Conservation (phyloP, 129 eudicot genomes). For the Cynara cardunculus region DNA sequence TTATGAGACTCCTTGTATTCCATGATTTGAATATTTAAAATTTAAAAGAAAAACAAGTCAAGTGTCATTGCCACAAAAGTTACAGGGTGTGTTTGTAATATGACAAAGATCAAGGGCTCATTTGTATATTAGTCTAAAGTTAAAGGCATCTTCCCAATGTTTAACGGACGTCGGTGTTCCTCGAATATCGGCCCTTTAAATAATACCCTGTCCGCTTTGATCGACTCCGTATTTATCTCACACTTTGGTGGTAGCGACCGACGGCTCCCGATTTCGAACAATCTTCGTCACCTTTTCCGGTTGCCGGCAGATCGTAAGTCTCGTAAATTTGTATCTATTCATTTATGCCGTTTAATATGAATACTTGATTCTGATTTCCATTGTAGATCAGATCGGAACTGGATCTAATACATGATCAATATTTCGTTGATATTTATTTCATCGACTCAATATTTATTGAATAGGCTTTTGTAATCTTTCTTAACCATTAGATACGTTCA, state of each 20-base stretch:
- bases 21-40: not conserved
- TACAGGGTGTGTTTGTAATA: not conserved
- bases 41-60: not conserved
- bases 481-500: not conserved
- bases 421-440: not conserved
- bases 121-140: not conserved
- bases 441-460: not conserved
- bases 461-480: not conserved
- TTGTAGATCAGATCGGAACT: constrained; percentile 1
- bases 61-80: not conserved
- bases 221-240: not conserved
- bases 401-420: not conserved
- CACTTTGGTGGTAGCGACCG: not conserved
- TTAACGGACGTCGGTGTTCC: not conserved
- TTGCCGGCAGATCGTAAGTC: constrained; percentile 20
- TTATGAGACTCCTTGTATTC: too few relatives aligned
- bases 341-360: not conserved
- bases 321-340: not conserved
- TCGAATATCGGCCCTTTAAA: constrained; percentile 9
- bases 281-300: not conserved
- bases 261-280: constrained; percentile 14
- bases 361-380: not conserved
- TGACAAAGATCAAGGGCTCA: not conserved
- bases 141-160: not conserved
- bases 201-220: not conserved